Conservation (phyloP, 1,139 yeast genomes). For the Lodderomyces orthopsilosis region DNA sequence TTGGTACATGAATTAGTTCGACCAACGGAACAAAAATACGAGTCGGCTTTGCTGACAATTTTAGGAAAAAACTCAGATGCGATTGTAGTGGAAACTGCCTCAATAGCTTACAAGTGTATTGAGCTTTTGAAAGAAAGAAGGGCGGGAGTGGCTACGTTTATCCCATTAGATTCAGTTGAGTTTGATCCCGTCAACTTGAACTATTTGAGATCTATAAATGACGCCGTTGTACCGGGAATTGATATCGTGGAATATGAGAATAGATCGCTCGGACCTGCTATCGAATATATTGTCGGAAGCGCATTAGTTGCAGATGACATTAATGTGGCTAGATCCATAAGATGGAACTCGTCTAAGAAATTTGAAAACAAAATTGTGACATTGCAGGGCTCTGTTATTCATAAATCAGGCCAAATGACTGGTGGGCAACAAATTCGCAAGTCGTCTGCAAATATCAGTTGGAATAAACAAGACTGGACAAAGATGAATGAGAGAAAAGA, state of each 20-base stretch:
- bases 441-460: conserved; percentile 36
- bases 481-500: conserved; percentile 60
- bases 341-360: conserved; percentile 53
- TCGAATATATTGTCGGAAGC: conserved; percentile 77
- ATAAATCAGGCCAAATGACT: conserved; percentile 86
- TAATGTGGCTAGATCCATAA: conserved; percentile 64
- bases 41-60: conserved; percentile 72
- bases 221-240: conserved; percentile 58
- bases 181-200: conserved; percentile 55
- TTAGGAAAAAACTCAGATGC: conserved; percentile 81
- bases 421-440: conserved; percentile 64
- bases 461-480: conserved; percentile 76
- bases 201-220: conserved; percentile 55
- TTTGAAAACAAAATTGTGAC: conserved; percentile 73
- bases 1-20: conserved; percentile 74
- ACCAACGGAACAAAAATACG: conserved; percentile 75
- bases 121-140: conserved; percentile 82
- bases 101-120: conserved; percentile 81
- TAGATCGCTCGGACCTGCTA: conserved; percentile 65
- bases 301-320: conserved; percentile 77
- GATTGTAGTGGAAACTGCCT: conserved; percentile 72
- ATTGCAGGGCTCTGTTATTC: conserved; percentile 80
- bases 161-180: conserved; percentile 76
- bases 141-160: conserved; percentile 80
- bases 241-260: conserved; percentile 76